Evolutionary conservation across 2,329 filamentous ascomycete genomes (phyloP).

Genomic region (Penicillium italicum): DNA sequence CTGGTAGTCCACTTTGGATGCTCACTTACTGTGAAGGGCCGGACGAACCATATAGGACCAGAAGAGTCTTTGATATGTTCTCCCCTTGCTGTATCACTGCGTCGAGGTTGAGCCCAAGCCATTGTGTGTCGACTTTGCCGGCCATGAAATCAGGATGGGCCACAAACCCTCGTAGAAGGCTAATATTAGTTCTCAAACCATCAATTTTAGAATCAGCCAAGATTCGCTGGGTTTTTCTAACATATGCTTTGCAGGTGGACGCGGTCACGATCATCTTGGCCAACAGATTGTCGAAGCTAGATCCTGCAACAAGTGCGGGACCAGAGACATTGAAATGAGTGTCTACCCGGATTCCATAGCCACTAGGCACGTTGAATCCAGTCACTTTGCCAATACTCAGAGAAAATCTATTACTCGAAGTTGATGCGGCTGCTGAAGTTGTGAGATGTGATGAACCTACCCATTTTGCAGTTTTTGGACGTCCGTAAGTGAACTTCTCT

Average conservation of each 20-base stretch:
- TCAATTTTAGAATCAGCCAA: conserved; percentile 54
- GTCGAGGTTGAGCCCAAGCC: conserved; percentile 53
- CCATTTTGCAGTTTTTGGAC: conserved; percentile 62
- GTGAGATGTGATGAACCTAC: conserved; percentile 63
- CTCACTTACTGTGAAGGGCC: conserved; percentile 9
- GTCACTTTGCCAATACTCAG: conserved; percentile 60
- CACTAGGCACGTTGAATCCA: conserved; percentile 52
- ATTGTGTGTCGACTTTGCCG: conserved; percentile 53
- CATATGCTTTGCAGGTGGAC: conserved; percentile 49
- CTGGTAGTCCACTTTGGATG: conserved; percentile 19
- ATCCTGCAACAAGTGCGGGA: conserved; percentile 44
- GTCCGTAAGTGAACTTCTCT: conserved; percentile 42
- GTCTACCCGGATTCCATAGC: conserved; percentile 57
- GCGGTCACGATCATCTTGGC: conserved; percentile 59
- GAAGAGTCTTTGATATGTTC: conserved; percentile 21
- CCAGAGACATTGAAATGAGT: conserved; percentile 50
- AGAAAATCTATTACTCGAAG: conserved; percentile 51
- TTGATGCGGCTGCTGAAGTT: conserved; percentile 59
- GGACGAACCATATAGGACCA: not conserved
- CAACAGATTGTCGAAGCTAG: conserved; percentile 58
- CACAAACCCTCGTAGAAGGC: conserved; percentile 54
- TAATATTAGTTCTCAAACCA: conserved; percentile 58
- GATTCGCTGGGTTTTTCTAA: conserved; percentile 54
- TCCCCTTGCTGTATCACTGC: conserved; percentile 38
- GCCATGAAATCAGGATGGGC: conserved; percentile 49